Evolutionary conservation across 176 grass and related monocot genomes (phyloP).

Genomic region (Aegilops longissima): DNA sequence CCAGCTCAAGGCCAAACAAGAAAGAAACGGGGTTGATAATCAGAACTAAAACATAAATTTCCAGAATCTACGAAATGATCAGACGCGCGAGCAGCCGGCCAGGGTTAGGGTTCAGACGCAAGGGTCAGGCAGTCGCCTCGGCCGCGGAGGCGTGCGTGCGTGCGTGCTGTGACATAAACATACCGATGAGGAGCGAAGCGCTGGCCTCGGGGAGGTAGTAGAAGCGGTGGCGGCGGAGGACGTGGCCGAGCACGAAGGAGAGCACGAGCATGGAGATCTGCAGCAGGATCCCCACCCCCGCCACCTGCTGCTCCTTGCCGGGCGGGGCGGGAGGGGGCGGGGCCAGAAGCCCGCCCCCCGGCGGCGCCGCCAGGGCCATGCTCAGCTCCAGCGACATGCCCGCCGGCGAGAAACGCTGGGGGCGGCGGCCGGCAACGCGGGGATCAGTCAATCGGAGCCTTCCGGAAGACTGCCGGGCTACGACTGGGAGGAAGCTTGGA

Average conservation of each 20-base stretch:
- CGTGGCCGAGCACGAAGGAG: conserved; percentile 96
- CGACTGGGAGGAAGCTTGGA: not conserved
- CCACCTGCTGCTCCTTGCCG: conserved; percentile 97
- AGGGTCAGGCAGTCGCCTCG: not conserved
- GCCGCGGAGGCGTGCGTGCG: not conserved
- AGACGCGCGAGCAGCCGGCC: not conserved
- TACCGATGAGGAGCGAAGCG: conserved; percentile 96
- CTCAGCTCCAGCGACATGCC: conserved; percentile 51
- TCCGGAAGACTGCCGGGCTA: conserved; percentile 9
- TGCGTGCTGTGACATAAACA: not conserved
- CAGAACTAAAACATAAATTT: not conserved
- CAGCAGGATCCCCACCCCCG: conserved; percentile 85
- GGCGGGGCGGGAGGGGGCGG: conserved; percentile 54
- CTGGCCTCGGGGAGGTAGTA: conserved; percentile 99
- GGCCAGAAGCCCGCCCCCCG: conserved; percentile 20
- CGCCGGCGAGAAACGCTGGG: conserved; percentile 10
- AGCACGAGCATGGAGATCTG: conserved; percentile 99
- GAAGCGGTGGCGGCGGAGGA: conserved; percentile 86
- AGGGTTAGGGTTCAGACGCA: not conserved
- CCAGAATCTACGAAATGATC: not conserved
- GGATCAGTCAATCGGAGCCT: conserved; percentile 12
- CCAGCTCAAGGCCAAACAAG: not conserved
- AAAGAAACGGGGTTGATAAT: not conserved
- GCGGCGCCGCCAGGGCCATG: conserved; percentile 35
- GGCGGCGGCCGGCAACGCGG: not conserved